A percentile compares a stretch with the other conserved stretches of the same genome.
Conservation (phyloP, 768 basidiomycete genomes). For the Neoboletus magnificus region DNA sequence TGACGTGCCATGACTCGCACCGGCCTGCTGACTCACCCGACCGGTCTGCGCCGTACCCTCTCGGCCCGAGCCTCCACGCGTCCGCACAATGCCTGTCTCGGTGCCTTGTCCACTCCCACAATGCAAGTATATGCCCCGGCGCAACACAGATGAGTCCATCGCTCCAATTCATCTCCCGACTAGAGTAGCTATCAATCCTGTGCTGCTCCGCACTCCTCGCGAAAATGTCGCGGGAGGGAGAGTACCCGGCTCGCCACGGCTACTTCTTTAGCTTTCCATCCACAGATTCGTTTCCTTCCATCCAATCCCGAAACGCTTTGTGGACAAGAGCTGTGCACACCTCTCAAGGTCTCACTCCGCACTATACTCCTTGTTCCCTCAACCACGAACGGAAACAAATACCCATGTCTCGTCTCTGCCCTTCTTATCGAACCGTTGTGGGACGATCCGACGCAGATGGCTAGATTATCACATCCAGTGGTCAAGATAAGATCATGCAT, state of each 20-base stretch:
- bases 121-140: too few relatives aligned
- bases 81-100: conserved; percentile 13
- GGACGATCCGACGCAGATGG: not conserved
- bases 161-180: conserved; percentile 17
- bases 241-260: conserved; percentile 4
- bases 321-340: not conserved
- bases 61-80: conserved; percentile 9
- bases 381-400: not conserved
- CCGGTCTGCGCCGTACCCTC: not conserved
- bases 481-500: conserved; percentile 21
- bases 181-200: conserved; percentile 1
- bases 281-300: not conserved
- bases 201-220: conserved; percentile 11
- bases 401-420: not conserved
- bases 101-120: conserved; percentile 13
- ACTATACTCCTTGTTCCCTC: not conserved
- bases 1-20: not conserved
- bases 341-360: not conserved
- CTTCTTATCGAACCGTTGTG: not conserved
- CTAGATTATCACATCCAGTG: conserved; percentile 6
- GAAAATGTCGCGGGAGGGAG: not conserved
- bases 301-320: not conserved
- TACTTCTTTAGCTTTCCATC: not conserved
- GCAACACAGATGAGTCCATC: not conserved
- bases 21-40: conserved; percentile 15